A percentile compares a stretch with the other conserved stretches of the same genome.
Evolutionary conservation across 2,329 filamentous ascomycete genomes (phyloP).

Genomic region (Aspergillus sergii): DNA sequence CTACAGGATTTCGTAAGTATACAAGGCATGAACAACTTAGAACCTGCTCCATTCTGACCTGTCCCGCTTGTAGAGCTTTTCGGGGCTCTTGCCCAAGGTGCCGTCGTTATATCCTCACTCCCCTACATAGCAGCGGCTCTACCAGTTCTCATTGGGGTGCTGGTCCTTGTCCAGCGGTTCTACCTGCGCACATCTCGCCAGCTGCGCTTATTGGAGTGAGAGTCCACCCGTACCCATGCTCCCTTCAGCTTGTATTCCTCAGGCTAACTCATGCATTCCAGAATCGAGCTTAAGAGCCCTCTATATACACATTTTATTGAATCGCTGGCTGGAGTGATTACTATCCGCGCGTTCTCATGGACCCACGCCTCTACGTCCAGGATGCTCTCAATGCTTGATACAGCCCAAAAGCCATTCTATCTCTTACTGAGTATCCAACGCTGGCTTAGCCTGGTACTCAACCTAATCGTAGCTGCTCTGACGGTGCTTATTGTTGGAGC

Average conservation of each 20-base stretch:
- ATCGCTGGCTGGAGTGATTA: slow-evolving; percentile 16
- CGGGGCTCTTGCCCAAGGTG: slow-evolving; percentile 8
- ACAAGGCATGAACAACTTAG: background rate
- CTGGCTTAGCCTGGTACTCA: slow-evolving; percentile 48
- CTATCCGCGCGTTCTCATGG: slow-evolving; percentile 23
- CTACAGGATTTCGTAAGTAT: background rate
- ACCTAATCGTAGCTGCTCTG: slow-evolving; percentile 47
- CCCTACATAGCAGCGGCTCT: slow-evolving; percentile 18
- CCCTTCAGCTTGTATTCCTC: background rate
- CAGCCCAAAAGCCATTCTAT: slow-evolving; percentile 49
- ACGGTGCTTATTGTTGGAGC: slow-evolving; percentile 47
- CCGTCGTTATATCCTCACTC: slow-evolving; percentile 14
- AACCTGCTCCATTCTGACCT: background rate
- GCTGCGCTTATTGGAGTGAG: slow-evolving; percentile 18
- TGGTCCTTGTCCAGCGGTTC: slow-evolving; percentile 20
- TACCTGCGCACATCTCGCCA: slow-evolving; percentile 24
- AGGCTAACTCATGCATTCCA: background rate
- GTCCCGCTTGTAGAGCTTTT: background rate
- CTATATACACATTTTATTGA: slow-evolving; percentile 25
- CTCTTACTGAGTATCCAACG: slow-evolving; percentile 49
- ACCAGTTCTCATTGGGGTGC: slow-evolving; percentile 11
- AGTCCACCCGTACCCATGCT: background rate
- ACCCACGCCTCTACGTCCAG: background rate
- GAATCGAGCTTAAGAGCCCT: slow-evolving; percentile 23
- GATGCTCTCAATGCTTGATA: slow-evolving; percentile 36